Base-by-base conservation (phyloP, 371 early-diverging fungal species). In the Sporodiniella umbellata region DNA sequence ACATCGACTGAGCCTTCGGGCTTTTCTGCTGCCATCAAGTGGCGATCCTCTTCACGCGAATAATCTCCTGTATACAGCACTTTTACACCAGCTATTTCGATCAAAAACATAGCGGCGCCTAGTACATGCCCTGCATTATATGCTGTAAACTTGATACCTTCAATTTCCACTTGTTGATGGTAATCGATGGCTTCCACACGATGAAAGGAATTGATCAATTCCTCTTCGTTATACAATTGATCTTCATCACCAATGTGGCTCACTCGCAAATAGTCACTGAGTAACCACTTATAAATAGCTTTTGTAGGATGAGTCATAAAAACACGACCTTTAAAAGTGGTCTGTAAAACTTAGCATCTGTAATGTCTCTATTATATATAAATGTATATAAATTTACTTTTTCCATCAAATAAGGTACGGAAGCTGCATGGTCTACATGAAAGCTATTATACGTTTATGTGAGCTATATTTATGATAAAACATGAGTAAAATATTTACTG, bases 231-330 rank as follows among this genome's bases (percentile, higher is more conserved):
- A 63, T 98, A 99, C 3, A 99, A 79, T 68, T 91, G 88, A 54
- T 94, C 94, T 49, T 96, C 95, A 19, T 90, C 86, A 4, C 86
- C 83, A 35, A 87, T 81, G 60, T 87, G 87, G 66, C 95, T 94
- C 42, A 98, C 92, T 68, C 92, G 88, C 19, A 99, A 87, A 60
- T 95, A 99, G 79, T 99, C 99, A 24, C 93, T 88, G 19, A 99
- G 71, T 33, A 99, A 75, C 99, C 99, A 99, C 56, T 92, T 90
- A 77, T 95, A 98, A 56, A 99, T 99, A 24, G 99, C 98, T 66
- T 97, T 95, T 17, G 99, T 99, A 6, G 99, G 99, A 75, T 99
- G 99, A 7, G 99, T 99, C 99, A 99, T 99, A 65, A 93, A 99
- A 0, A 99, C 95, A 45, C 96, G 90, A n/a, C 99, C 99, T 54